A percentile compares a stretch with the other conserved stretches of the same genome.
Evolutionary conservation across 179 eudicot species (phyloP).

Genomic region (Silene noctiflora): DNA sequence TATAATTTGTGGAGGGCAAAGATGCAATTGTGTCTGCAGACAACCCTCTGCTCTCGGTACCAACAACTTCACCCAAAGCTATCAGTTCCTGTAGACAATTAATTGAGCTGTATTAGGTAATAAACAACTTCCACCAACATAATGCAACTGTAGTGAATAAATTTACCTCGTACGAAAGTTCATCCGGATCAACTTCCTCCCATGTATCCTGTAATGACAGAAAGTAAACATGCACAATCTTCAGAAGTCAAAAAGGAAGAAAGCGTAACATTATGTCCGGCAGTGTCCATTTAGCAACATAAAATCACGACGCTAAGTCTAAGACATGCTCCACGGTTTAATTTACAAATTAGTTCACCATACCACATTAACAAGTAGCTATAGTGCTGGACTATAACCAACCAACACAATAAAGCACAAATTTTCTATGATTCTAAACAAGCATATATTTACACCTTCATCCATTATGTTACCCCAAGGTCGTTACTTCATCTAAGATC

Average conservation of each 20-base stretch:
- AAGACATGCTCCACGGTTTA: neutral
- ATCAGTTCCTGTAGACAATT: slow-evolving; percentile 60
- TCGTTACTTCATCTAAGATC: neutral
- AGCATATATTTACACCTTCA: neutral
- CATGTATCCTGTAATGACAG: slow-evolving; percentile 66
- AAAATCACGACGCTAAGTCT: neutral
- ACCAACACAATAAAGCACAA: neutral
- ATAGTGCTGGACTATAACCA: neutral
- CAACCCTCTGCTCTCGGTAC: slow-evolving; percentile 93
- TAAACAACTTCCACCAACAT: slow-evolving; percentile 1
- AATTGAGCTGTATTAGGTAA: slow-evolving; percentile 9
- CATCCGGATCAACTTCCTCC: slow-evolving; percentile 98
- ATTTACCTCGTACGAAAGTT: slow-evolving; percentile 89
- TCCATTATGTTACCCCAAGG: neutral
- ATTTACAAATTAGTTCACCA: neutral
- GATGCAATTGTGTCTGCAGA: slow-evolving; percentile 85
- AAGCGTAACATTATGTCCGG: neutral
- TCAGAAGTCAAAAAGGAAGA: slow-evolving; percentile 4
- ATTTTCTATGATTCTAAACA: neutral
- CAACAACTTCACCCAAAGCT: slow-evolving; percentile 94
- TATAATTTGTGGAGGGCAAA: slow-evolving; percentile 70
- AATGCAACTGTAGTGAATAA: slow-evolving; percentile 4
- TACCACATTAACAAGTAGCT: neutral
- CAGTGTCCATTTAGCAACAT: neutral
- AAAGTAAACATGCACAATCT: slow-evolving; percentile 13